Evolutionary conservation across 257 asterid genomes (phyloP).

Genomic region (Solanum appendiculatum): DNA sequence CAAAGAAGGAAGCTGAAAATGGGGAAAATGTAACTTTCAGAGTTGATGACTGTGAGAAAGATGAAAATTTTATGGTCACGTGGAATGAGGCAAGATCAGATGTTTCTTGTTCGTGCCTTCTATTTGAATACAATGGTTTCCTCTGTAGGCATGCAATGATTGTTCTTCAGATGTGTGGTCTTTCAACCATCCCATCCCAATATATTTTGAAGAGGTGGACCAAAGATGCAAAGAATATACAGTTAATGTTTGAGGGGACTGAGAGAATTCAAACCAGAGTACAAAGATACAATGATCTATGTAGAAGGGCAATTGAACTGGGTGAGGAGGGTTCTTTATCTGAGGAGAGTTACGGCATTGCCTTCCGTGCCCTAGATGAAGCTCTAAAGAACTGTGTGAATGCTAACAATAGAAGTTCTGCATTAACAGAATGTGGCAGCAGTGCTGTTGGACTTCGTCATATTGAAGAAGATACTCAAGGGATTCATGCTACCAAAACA

Average conservation of each 20-base stretch:
- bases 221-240: conserved; percentile 73
- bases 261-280: conserved; percentile 62
- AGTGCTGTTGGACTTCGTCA: conserved; percentile 43
- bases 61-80: conserved; percentile 59
- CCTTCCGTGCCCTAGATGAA: conserved; percentile 73
- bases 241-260: conserved; percentile 37
- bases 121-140: conserved; percentile 84
- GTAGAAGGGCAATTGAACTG: conserved; percentile 79
- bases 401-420: conserved; percentile 56
- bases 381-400: conserved; percentile 73
- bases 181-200: conserved; percentile 70
- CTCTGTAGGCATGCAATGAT: conserved; percentile 95
- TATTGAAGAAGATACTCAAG: conserved; percentile 55
- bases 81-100: conserved; percentile 67
- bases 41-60: conserved; percentile 87
- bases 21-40: conserved; percentile 44
- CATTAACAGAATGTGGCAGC: conserved; percentile 32
- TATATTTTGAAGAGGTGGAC: conserved; percentile 95
- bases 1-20: conserved; percentile 61
- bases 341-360: conserved; percentile 65
- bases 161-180: conserved; percentile 93
- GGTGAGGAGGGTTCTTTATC: conserved; percentile 84
- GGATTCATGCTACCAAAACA: conserved; percentile 32
- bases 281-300: conserved; percentile 80
- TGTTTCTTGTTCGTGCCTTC: conserved; percentile 89